These are phyloP conservation scores for Metarhizium anisopliae DNA, from an alignment of 2,329 filamentous ascomycete species.

Conservation along the genomic window DNA sequence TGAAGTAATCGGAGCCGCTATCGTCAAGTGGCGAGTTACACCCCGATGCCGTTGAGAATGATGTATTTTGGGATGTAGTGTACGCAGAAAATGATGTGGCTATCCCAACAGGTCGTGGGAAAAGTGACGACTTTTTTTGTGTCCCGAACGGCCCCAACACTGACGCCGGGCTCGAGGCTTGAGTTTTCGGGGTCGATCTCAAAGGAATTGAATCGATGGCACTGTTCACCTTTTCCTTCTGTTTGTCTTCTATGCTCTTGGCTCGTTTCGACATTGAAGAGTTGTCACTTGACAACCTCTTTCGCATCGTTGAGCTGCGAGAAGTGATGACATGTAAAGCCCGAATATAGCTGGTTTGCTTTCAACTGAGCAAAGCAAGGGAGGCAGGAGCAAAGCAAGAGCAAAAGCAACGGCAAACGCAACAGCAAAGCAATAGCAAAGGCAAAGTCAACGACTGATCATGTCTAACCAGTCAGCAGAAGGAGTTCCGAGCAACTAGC, in stretches of 20 bases:
- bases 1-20: conserved; percentile 10
- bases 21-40: not conserved
- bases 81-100: not conserved
- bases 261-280: conserved; percentile 2
- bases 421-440: not conserved
- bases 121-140: not conserved
- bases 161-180: not conserved
- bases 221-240: conserved; percentile 3
- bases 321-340: not conserved
- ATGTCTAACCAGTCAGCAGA: not conserved
- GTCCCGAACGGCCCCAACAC: not conserved
- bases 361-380: not conserved
- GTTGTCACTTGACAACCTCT: not conserved
- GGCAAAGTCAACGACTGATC: not conserved
- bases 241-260: conserved; percentile 4
- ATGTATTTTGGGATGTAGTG: not conserved
- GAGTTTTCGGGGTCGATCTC: not conserved
- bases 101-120: not conserved
- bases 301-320: conserved; percentile 5
- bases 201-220: conserved; percentile 4
- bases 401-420: not conserved
- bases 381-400: not conserved
- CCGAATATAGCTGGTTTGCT: not conserved
- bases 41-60: not conserved
- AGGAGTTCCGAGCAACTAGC: not conserved